Evolutionary conservation across 768 basidiomycete species (phyloP).

Genomic region (Termitomyces sp.): DNA sequence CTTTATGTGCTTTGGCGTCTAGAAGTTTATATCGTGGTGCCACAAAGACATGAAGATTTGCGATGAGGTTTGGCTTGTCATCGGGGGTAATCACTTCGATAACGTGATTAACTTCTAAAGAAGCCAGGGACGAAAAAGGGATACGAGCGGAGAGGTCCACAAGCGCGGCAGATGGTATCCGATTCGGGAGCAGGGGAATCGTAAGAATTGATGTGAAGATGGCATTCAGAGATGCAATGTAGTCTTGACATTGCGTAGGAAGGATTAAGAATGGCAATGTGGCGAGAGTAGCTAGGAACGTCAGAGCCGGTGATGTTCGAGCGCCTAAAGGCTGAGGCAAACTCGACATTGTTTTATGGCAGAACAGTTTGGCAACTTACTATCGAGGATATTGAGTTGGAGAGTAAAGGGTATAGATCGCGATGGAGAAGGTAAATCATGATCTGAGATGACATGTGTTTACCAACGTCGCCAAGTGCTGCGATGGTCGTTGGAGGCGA

Average conservation of each 20-base stretch:
- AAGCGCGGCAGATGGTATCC: conserved; percentile 56
- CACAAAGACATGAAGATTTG: conserved; percentile 65
- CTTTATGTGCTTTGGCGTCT: conserved; percentile 34
- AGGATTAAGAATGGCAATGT: conserved; percentile 33
- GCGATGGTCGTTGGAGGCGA: conserved; percentile 19
- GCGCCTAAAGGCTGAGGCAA: conserved; percentile 44
- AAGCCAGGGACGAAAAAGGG: conserved; percentile 39
- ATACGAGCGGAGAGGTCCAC: conserved; percentile 59
- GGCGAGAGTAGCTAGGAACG: conserved; percentile 40
- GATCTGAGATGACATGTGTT: conserved; percentile 25
- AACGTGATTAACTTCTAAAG: conserved; percentile 16
- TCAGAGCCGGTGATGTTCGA: conserved; percentile 48
- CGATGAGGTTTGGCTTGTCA: conserved; percentile 54
- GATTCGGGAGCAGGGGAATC: conserved; percentile 75
- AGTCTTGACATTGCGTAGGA: conserved; percentile 16
- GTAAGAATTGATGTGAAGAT: conserved; percentile 57
- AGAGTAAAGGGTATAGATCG: conserved; percentile 40
- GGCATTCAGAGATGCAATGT: conserved; percentile 24
- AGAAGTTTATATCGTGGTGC: conserved; percentile 55
- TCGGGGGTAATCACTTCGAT: conserved; percentile 24
- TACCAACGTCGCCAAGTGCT: conserved; percentile 25
- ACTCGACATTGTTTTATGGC: not conserved
- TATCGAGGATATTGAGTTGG: conserved; percentile 36
- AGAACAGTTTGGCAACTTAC: conserved; percentile 31
- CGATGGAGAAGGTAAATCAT: conserved; percentile 40